Evolutionary conservation across 164 flowering plant species (phyloP).

Genomic region (Taxillus chinensis): DNA sequence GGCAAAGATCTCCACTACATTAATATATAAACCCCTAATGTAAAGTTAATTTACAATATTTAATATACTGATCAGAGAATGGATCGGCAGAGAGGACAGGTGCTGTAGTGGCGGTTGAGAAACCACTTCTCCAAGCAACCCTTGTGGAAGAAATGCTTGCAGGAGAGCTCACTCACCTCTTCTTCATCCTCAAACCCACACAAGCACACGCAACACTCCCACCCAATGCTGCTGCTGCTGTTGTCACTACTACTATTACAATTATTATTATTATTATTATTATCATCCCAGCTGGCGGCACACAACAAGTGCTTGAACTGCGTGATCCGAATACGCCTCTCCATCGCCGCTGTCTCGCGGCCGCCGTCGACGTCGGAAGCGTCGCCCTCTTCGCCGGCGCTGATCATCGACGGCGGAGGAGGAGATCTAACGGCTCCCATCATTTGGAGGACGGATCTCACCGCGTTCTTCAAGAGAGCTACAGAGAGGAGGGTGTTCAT

Average conservation of each 20-base stretch:
- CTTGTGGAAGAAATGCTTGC: constrained; percentile 74
- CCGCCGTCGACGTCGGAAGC: no score
- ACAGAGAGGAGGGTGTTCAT: constrained; percentile 51
- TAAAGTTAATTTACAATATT: no score
- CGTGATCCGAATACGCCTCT: constrained; percentile 25
- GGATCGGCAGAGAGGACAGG: constrained; percentile 72
- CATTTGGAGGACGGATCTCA: constrained; percentile 33
- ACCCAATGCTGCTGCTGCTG: not conserved
- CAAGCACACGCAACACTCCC: constrained; percentile 62
- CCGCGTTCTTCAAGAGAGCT: constrained; percentile 32
- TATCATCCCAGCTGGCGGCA: no score
- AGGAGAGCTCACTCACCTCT: constrained; percentile 60
- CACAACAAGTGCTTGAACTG: constrained; percentile 26
- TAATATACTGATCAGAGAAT: not conserved
- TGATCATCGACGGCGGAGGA: constrained; percentile 15
- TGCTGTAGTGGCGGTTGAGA: constrained; percentile 27
- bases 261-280: not conserved
- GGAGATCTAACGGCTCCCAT: constrained; percentile 15
- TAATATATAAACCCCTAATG: no score
- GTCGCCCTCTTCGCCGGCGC: no score
- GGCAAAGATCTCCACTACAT: no score
- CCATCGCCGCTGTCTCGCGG: constrained; percentile 3
- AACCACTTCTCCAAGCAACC: constrained; percentile 67
- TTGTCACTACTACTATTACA: not conserved
- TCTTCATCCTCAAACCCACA: constrained; percentile 46